Evolutionary conservation across 106 monocot genomes (phyloP).

Genomic region (Apostasia ramifera): DNA sequence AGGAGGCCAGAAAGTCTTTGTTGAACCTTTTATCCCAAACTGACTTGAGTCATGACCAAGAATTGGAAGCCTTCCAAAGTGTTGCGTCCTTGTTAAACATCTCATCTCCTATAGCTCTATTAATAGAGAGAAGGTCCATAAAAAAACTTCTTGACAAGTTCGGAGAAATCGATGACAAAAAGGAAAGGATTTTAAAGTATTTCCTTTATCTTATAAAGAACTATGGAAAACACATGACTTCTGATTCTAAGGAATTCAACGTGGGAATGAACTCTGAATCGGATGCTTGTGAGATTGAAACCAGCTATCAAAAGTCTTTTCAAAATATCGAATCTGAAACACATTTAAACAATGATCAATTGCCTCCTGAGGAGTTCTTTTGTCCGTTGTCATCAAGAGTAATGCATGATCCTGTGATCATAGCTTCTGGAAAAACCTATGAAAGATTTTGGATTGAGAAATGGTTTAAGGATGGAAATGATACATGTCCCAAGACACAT

Average conservation of each 20-base stretch:
- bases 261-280: conserved; percentile 1
- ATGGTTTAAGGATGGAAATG: conserved; percentile 84
- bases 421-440: conserved; percentile 85
- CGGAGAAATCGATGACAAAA: conserved; percentile 32
- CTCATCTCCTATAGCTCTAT: conserved; percentile 53
- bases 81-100: conserved; percentile 58
- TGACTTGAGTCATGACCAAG: conserved; percentile 41
- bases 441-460: conserved; percentile 67
- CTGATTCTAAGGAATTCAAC: conserved; percentile 12
- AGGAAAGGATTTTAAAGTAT: conserved; percentile 46
- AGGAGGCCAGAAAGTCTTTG: conserved; percentile 63
- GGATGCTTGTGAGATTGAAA: conserved; percentile 11
- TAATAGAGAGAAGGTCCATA: conserved; percentile 77
- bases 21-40: conserved; percentile 39
- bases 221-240: conserved; percentile 37
- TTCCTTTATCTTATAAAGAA: conserved; percentile 65
- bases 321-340: conserved; percentile 9
- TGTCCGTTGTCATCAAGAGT: conserved; percentile 79
- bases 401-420: conserved; percentile 91
- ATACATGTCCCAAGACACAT: conserved; percentile 78
- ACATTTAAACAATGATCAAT: conserved; percentile 9
- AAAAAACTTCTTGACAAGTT: conserved; percentile 58
- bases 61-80: conserved; percentile 49
- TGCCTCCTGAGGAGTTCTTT: conserved; percentile 59
- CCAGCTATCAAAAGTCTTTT: conserved; percentile 3